These are phyloP conservation scores for Leishmania lainsoni DNA, from an alignment of 208 protist species.

Conservation along the genomic window DNA sequence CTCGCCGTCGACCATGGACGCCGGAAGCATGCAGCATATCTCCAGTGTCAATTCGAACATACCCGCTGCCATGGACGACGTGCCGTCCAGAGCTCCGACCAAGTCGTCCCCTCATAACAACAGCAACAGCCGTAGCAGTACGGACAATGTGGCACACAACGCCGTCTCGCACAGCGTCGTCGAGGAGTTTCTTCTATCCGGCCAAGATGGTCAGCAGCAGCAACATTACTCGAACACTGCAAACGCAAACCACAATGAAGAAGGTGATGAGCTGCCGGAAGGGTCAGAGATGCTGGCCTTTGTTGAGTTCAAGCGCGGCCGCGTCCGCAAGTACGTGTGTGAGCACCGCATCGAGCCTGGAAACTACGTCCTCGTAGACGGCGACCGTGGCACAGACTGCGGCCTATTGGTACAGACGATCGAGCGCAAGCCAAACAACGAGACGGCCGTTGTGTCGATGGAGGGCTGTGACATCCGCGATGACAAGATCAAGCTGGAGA, in stretches of 20 bases:
- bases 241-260: conserved; percentile 2
- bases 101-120: conserved; percentile 2
- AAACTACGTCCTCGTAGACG: conserved; percentile 87
- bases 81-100: neutral
- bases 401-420: conserved; percentile 81
- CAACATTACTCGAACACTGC: conserved; percentile 3
- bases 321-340: conserved; percentile 77
- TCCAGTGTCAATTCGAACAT: conserved; percentile 10
- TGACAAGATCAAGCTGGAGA: conserved; percentile 81
- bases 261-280: conserved; percentile 20
- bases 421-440: conserved; percentile 42
- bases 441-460: conserved; percentile 60
- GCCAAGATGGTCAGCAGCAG: conserved; percentile 14
- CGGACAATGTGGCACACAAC: conserved; percentile 7
- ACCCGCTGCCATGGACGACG: neutral
- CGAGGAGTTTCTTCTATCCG: conserved; percentile 28
- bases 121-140: neutral
- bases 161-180: conserved; percentile 30
- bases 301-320: conserved; percentile 87
- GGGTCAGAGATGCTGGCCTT: conserved; percentile 60
- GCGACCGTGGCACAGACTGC: conserved; percentile 86
- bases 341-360: conserved; percentile 62
- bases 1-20: neutral
- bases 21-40: neutral
- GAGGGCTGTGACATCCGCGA: conserved; percentile 67